A percentile compares a stretch with the other conserved stretches of the same genome.
These are phyloP conservation scores for Dorcoceras hygrometricum DNA, from an alignment of 257 asterid species.

Conservation along the genomic window DNA sequence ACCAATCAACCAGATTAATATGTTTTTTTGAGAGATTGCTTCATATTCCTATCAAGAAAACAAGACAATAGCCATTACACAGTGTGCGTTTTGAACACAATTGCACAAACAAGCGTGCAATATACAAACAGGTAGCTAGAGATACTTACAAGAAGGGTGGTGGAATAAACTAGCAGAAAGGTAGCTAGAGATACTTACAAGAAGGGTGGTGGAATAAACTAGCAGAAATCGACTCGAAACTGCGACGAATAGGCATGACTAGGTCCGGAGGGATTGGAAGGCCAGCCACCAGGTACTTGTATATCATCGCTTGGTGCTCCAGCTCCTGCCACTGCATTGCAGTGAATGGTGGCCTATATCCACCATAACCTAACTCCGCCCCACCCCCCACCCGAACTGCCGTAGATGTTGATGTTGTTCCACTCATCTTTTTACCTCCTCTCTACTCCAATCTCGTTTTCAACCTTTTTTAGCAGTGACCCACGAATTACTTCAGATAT, in stretches of 20 bases:
- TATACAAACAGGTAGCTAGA: not conserved
- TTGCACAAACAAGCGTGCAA: not conserved
- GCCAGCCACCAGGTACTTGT: slow-evolving; percentile 86
- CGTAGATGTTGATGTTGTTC: slow-evolving; percentile 50
- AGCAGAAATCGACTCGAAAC: slow-evolving; percentile 81
- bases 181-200: slow-evolving; percentile 49
- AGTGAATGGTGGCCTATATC: slow-evolving; percentile 72
- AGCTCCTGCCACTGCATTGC: slow-evolving; percentile 98
- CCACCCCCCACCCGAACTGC: slow-evolving; percentile 39
- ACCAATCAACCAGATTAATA: not conserved
- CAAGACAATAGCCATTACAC: not conserved
- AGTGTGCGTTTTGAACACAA: not conserved
- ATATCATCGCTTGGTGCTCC: slow-evolving; percentile 97
- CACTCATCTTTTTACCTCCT: slow-evolving; percentile 47
- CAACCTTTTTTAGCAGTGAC: slow-evolving; percentile 28
- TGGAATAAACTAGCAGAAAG: slow-evolving; percentile 77
- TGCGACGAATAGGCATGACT: slow-evolving; percentile 82
- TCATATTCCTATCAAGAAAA: not conserved
- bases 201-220: slow-evolving; percentile 75
- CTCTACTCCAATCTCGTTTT: slow-evolving; percentile 13
- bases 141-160: slow-evolving; percentile 60
- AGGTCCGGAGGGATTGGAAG: slow-evolving; percentile 88
- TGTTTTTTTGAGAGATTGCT: not conserved
- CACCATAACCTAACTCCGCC: slow-evolving; percentile 58
- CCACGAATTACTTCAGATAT: slow-evolving; percentile 19